Percentiles rank a stretch among this genome's conserved stretches.
Evolutionary conservation across 176 grass and related monocot species (phyloP).

Genomic region (Oryza nivara): DNA sequence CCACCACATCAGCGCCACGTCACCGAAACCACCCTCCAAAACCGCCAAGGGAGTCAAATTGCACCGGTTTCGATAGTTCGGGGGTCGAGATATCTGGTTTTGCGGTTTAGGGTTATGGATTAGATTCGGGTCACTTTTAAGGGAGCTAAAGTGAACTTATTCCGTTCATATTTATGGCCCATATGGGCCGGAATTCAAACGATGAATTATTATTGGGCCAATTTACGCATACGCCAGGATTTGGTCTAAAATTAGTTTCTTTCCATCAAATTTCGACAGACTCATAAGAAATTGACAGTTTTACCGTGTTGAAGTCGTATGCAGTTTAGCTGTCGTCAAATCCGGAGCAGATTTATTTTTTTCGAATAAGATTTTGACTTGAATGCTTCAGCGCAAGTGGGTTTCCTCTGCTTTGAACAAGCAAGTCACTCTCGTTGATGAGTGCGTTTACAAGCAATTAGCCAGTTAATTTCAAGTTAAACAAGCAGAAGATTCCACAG

Average conservation of each 20-base stretch:
- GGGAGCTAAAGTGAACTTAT: too few relatives aligned
- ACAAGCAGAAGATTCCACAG: neutral
- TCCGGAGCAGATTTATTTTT: neutral
- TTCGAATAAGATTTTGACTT: neutral
- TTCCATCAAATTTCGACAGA: neutral
- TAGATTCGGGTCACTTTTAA: too few relatives aligned
- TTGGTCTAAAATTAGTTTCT: neutral
- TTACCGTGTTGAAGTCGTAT: too few relatives aligned
- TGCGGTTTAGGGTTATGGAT: too few relatives aligned
- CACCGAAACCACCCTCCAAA: too few relatives aligned
- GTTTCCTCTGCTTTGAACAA: neutral
- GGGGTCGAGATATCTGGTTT: too few relatives aligned
- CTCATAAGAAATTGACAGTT: too few relatives aligned
- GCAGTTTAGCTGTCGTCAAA: neutral
- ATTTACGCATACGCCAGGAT: too few relatives aligned
- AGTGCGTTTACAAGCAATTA: neutral
- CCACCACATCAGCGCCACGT: too few relatives aligned
- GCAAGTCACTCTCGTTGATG: neutral
- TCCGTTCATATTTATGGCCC: too few relatives aligned
- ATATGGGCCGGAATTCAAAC: neutral
- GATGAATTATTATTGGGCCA: neutral
- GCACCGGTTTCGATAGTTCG: too few relatives aligned
- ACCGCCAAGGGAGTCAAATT: too few relatives aligned
- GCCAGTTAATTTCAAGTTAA: neutral
- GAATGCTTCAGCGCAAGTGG: neutral